These are phyloP conservation scores for Saccharomycopsis schoenii DNA, from an alignment of 805 yeast genomes.

Conservation along the genomic window DNA sequence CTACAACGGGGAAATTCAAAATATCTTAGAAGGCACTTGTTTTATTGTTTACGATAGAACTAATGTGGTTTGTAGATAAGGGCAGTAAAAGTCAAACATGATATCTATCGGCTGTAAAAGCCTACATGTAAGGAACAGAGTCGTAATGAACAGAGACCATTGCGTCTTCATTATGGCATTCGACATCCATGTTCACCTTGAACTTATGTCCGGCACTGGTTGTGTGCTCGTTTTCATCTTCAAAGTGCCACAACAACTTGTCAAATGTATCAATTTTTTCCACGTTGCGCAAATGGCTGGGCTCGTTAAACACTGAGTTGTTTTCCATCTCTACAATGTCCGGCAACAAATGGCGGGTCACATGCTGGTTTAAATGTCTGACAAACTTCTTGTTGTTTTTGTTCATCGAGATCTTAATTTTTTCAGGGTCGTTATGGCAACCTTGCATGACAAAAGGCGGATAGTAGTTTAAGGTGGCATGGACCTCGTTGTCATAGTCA, in stretches of 20 bases:
- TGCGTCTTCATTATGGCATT: conserved; percentile 59
- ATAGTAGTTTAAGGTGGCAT: conserved; percentile 54
- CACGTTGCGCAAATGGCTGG: conserved; percentile 40
- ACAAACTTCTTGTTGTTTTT: conserved; percentile 62
- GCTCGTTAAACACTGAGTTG: conserved; percentile 41
- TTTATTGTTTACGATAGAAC: too few species aligned
- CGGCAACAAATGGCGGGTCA: conserved; percentile 57
- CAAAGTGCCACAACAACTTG: conserved; percentile 51
- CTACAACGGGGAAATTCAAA: too few species aligned
- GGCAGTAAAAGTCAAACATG: not conserved
- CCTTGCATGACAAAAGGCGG: conserved; percentile 68
- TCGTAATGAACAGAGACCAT: conserved; percentile 53
- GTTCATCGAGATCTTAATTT: conserved; percentile 62
- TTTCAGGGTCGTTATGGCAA: conserved; percentile 59
- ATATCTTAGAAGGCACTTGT: too few species aligned
- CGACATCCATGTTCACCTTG: conserved; percentile 53
- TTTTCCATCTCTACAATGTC: conserved; percentile 40
- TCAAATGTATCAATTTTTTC: conserved; percentile 38
- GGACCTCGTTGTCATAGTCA: conserved; percentile 53
- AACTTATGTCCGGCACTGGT: conserved; percentile 51
- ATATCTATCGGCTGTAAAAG: not conserved
- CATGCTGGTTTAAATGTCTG: conserved; percentile 66
- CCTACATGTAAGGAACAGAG: not conserved
- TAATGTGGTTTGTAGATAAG: not conserved
- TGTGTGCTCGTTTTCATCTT: conserved; percentile 46